Evolutionary conservation across 352 stramenopile species (phyloP).

Genomic region (Phytophthora rubi): DNA sequence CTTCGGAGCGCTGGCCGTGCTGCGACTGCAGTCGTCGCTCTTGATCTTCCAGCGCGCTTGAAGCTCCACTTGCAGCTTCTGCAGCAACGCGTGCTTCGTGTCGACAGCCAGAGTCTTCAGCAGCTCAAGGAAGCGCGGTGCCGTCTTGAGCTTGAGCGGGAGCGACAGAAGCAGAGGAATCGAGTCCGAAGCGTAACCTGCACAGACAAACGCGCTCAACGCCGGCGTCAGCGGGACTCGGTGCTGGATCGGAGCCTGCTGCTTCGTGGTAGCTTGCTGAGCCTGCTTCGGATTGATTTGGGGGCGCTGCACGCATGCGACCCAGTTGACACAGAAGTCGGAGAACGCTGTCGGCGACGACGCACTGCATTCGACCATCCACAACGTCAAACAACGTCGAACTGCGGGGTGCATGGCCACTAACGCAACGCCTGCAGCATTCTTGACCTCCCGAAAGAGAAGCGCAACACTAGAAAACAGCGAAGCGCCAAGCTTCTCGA

Average conservation of each 20-base stretch:
- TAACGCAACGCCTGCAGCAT: slow-evolving; percentile 7
- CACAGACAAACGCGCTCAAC: slow-evolving; percentile 29
- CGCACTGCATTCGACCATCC: slow-evolving; percentile 25
- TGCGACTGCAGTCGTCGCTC: slow-evolving; percentile 17
- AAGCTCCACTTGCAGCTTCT: slow-evolving; percentile 34
- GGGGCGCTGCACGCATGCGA: slow-evolving; percentile 35
- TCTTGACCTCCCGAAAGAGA: slow-evolving; percentile 30
- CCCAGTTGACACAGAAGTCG: slow-evolving; percentile 36
- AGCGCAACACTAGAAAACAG: slow-evolving; percentile 19
- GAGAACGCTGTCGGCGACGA: slow-evolving; percentile 20
- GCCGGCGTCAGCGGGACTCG: slow-evolving; percentile 25
- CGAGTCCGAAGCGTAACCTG: slow-evolving; percentile 30
- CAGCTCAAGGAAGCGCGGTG: slow-evolving; percentile 32
- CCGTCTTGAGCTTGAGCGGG: slow-evolving; percentile 25
- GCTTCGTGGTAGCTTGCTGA: slow-evolving; percentile 1
- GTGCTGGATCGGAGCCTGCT: not conserved
- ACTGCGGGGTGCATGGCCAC: slow-evolving; percentile 25
- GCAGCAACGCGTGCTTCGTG: slow-evolving; percentile 33
- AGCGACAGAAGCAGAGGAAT: slow-evolving; percentile 31
- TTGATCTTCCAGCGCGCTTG: slow-evolving; percentile 19
- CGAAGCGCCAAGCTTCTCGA: slow-evolving; percentile 27
- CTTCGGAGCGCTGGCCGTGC: not conserved
- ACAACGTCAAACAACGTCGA: slow-evolving; percentile 27
- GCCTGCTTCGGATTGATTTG: slow-evolving; percentile 6
- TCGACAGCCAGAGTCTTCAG: slow-evolving; percentile 28